phyloP scores from a whole-genome alignment of 208 protist genomes.

The Naegleria gruberi region DNA sequence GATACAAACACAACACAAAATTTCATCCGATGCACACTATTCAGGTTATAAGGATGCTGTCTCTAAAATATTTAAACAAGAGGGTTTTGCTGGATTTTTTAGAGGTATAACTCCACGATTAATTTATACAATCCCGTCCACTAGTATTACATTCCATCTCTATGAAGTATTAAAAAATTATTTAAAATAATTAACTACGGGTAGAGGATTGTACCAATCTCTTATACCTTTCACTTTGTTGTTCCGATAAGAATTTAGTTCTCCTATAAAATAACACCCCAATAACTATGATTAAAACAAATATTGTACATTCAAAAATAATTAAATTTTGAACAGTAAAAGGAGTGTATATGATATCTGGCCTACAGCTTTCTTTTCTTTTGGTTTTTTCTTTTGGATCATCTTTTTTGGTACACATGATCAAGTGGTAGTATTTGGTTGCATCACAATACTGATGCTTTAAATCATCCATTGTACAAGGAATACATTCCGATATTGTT shows the following conservation, averaged over 20 bases:
- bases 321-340: background rate
- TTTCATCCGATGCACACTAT: background rate
- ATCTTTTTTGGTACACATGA: background rate
- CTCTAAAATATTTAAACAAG: slow-evolving; percentile 3
- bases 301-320: background rate
- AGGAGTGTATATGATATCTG: background rate
- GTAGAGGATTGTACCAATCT: background rate
- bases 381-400: background rate
- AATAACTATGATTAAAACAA: background rate
- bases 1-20: slow-evolving; percentile 21
- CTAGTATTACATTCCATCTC: background rate
- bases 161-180: slow-evolving; percentile 12
- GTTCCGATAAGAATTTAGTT: background rate
- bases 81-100: slow-evolving; percentile 1
- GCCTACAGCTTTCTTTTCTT: background rate
- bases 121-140: slow-evolving; percentile 6
- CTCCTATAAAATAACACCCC: background rate
- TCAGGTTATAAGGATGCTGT: background rate
- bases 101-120: slow-evolving; percentile 17
- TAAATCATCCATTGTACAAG: background rate
- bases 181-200: background rate
- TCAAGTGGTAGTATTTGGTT: background rate
- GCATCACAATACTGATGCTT: background rate
- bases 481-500: background rate
- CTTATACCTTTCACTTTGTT: background rate